Percentiles rank a stretch among this genome's conserved stretches.
These are phyloP conservation scores for Lactarius trivialis DNA, from an alignment of 768 basidiomycete species.

Conservation along the genomic window DNA sequence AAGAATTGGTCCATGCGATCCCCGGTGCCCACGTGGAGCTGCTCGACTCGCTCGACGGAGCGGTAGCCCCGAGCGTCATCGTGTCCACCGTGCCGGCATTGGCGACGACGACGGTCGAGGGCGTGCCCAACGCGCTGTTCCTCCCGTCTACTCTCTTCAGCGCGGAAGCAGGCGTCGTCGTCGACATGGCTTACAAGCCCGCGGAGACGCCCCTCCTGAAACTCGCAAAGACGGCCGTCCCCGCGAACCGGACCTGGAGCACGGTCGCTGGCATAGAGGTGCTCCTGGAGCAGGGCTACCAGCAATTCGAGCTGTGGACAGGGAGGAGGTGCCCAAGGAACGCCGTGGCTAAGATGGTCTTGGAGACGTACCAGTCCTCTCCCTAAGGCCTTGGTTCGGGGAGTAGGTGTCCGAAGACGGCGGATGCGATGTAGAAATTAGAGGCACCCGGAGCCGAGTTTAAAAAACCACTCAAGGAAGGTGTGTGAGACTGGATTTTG, in stretches of 20 bases:
- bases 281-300: constrained; percentile 82
- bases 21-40: constrained; percentile 54
- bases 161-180: constrained; percentile 60
- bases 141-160: constrained; percentile 55
- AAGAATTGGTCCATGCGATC: constrained; percentile 61
- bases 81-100: constrained; percentile 83
- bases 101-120: constrained; percentile 40
- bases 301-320: constrained; percentile 81
- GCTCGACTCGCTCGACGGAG: constrained; percentile 50
- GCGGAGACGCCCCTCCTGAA: constrained; percentile 72
- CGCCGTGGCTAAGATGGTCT: constrained; percentile 43
- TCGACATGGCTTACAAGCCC: constrained; percentile 95
- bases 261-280: constrained; percentile 77
- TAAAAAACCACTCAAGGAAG: not conserved
- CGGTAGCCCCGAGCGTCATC: constrained; percentile 61
- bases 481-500: not conserved
- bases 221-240: constrained; percentile 47
- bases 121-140: constrained; percentile 33
- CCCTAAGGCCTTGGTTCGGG: not conserved
- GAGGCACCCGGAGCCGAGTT: not conserved
- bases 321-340: constrained; percentile 51
- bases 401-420: not conserved
- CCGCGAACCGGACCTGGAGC: constrained; percentile 46
- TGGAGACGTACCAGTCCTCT: constrained; percentile 36
- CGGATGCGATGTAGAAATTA: not conserved